Conservation (phyloP, 352 stramenopile species). For the Globisporangium camurandrum region DNA sequence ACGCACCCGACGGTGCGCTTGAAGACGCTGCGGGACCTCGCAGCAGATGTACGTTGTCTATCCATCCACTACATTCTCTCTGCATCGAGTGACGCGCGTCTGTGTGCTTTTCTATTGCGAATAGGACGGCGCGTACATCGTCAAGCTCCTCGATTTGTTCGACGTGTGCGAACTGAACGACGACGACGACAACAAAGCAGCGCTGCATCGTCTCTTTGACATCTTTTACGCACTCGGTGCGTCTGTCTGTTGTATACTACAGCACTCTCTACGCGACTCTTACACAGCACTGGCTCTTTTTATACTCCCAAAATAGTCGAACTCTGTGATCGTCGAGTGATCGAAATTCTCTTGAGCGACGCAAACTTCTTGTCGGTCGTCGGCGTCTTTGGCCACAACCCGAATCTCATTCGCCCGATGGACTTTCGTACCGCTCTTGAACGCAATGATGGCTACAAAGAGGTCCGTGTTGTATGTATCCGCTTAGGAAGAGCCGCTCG, state of each 20-base stretch:
- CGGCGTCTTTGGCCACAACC: constrained; percentile 76
- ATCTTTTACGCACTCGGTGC: constrained; percentile 67
- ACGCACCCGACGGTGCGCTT: constrained; percentile 44
- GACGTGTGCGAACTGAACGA: constrained; percentile 60
- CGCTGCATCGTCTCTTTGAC: constrained; percentile 64
- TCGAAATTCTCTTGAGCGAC: constrained; percentile 68
- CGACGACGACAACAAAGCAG: constrained; percentile 48
- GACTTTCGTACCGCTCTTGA: constrained; percentile 67
- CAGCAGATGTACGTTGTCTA: constrained; percentile 23
- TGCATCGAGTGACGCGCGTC: constrained; percentile 1
- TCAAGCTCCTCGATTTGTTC: constrained; percentile 69
- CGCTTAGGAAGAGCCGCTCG: too few species aligned
- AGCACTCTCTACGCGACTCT: not conserved
- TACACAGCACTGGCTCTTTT: not conserved
- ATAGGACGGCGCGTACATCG: constrained; percentile 69
- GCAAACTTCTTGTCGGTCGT: constrained; percentile 78
- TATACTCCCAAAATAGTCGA: constrained; percentile 35
- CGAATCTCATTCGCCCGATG: constrained; percentile 61
- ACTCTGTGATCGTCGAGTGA: constrained; percentile 54
- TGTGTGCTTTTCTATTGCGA: too few species aligned
- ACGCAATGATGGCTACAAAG: constrained; percentile 49
- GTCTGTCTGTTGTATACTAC: not conserved
- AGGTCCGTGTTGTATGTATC: constrained; percentile 21
- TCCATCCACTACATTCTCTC: too few species aligned
- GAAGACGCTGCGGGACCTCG: constrained; percentile 40